Evolutionary conservation across 306 rosid genomes (phyloP).

Genomic region (Ceratonia siliqua): DNA sequence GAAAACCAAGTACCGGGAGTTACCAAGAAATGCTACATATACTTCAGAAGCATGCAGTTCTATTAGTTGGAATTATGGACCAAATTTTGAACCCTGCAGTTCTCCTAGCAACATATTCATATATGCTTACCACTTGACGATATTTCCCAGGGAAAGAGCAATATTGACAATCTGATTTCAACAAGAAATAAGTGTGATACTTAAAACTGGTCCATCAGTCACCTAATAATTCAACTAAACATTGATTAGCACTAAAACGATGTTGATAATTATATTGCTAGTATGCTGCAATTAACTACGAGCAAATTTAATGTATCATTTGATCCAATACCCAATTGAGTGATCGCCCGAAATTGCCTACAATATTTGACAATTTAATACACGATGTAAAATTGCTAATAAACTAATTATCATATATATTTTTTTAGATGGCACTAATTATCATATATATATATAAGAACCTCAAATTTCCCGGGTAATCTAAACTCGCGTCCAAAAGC

Average conservation of each 20-base stretch:
- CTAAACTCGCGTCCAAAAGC: slow-evolving; percentile 61
- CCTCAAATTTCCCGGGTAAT: slow-evolving; percentile 72
- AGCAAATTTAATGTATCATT: not conserved
- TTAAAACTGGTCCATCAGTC: not conserved
- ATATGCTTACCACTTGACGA: not conserved
- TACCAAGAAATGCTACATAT: slow-evolving; percentile 22
- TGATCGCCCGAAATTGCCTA: not conserved
- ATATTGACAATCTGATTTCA: not conserved
- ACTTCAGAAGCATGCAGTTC: not conserved
- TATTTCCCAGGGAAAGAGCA: not conserved
- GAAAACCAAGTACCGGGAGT: slow-evolving; percentile 25
- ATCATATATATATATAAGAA: slow-evolving; percentile 1
- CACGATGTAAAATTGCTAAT: not conserved
- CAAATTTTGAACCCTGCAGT: not conserved
- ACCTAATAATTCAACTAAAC: not conserved
- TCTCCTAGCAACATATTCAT: not conserved
- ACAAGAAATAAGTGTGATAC: not conserved
- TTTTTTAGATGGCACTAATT: not conserved
- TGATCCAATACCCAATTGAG: not conserved
- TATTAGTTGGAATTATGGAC: not conserved
- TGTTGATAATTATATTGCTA: not conserved
- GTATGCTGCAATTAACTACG: not conserved
- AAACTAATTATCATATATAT: not conserved
- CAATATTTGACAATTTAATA: not conserved
- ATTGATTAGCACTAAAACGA: not conserved